Conservation (phyloP, 495 filamentous ascomycete species). For the Aspergillus steynii region DNA sequence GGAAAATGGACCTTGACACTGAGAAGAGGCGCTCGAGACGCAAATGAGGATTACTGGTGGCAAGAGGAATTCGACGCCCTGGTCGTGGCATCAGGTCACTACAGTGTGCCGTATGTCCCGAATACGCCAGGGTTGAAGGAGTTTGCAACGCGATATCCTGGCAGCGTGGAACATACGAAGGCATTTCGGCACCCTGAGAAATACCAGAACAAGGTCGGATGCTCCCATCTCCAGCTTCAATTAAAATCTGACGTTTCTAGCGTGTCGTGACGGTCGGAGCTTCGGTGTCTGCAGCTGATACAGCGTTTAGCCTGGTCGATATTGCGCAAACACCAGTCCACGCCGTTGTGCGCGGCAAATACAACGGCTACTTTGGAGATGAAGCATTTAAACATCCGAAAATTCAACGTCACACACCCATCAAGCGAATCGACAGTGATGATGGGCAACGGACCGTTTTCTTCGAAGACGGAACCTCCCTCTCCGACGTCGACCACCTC, state of each 20-base stretch:
- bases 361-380: conserved; percentile 53
- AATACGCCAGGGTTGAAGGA: conserved; percentile 47
- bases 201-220: conserved; percentile 37
- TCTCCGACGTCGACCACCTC: conserved; percentile 53
- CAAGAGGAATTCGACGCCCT: conserved; percentile 63
- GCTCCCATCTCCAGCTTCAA: background rate
- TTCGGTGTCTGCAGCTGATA: conserved; percentile 44
- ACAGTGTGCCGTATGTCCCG: conserved; percentile 70
- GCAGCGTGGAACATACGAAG: conserved; percentile 40
- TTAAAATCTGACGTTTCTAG: conserved; percentile 16
- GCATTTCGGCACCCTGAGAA: conserved; percentile 36
- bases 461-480: conserved; percentile 49
- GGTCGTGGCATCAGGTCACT: conserved; percentile 80
- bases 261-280: conserved; percentile 44
- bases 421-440: conserved; percentile 43
- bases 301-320: conserved; percentile 36
- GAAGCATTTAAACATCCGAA: conserved; percentile 51
- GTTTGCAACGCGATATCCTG: conserved; percentile 33
- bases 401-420: conserved; percentile 42
- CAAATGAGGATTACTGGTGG: conserved; percentile 42
- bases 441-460: conserved; percentile 37
- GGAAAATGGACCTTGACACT: conserved; percentile 38
- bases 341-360: conserved; percentile 40
- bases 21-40: conserved; percentile 24
- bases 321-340: conserved; percentile 35